A percentile compares a stretch with the other conserved stretches of the same genome.
Conservation (phyloP, 305 asterid genomes). For the Solanum hybrid region DNA sequence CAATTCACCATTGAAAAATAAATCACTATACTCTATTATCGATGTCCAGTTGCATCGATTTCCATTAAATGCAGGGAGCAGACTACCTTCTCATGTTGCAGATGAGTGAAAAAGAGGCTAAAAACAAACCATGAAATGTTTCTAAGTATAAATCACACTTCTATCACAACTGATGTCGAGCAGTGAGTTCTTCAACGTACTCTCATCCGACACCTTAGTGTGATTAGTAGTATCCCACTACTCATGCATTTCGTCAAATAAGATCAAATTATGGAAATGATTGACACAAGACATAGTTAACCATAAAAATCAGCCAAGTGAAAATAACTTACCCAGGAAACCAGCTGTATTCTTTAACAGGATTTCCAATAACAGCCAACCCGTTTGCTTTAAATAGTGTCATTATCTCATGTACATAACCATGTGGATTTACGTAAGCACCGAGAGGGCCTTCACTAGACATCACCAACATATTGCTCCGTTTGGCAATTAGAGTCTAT, state of each 20-base stretch:
- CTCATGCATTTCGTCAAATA: not conserved
- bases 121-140: not conserved
- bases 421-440: slow-evolving; percentile 80
- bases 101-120: not conserved
- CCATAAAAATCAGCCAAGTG: not conserved
- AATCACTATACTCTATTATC: not conserved
- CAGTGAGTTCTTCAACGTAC: not conserved
- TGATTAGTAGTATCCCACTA: not conserved
- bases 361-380: slow-evolving; percentile 59
- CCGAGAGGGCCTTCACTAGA: slow-evolving; percentile 96
- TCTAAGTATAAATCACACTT: not conserved
- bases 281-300: not conserved
- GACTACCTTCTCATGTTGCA: not conserved
- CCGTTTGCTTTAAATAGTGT: slow-evolving; percentile 58
- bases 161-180: not conserved
- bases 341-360: slow-evolving; percentile 81
- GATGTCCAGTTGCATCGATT: not conserved
- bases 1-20: not conserved
- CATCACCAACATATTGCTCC: slow-evolving; percentile 93
- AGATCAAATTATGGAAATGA: not conserved
- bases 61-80: not conserved
- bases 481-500: slow-evolving; percentile 66
- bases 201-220: not conserved
- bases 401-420: slow-evolving; percentile 90
- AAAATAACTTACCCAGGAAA: slow-evolving; percentile 72